phyloP scores from a whole-genome alignment of 768 basidiomycete genomes.

The Lactarius indigo region DNA sequence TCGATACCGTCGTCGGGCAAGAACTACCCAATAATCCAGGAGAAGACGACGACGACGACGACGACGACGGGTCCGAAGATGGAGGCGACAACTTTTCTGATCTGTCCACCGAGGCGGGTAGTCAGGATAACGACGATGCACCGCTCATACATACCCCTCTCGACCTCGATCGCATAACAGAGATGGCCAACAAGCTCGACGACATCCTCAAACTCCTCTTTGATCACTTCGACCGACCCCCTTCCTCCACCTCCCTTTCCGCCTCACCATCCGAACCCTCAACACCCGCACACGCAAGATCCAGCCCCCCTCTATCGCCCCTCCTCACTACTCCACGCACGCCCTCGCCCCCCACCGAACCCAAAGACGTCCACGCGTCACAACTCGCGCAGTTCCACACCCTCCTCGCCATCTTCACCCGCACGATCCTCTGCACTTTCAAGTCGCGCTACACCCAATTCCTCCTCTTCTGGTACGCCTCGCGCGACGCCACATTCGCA shows the following conservation, averaged over 20 bases:
- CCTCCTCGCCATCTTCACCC: conserved; percentile 90
- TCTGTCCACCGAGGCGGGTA: conserved; percentile 66
- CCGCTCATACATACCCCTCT: conserved; percentile 42
- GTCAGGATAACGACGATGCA: conserved; percentile 43
- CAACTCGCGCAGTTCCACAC: conserved; percentile 73
- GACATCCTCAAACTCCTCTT: conserved; percentile 81
- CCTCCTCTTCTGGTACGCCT: conserved; percentile 92
- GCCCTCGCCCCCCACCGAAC: conserved; percentile 26
- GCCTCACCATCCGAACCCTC: conserved; percentile 30
- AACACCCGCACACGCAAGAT: conserved; percentile 33
- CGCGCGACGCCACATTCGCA: conserved; percentile 81
- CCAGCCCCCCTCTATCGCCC: conserved; percentile 26
- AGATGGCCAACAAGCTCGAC: conserved; percentile 92
- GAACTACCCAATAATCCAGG: conserved; percentile 63
- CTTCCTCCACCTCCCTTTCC: conserved; percentile 32
- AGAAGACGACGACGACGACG: conserved; percentile 42
- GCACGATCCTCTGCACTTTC: conserved; percentile 90
- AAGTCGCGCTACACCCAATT: conserved; percentile 98
- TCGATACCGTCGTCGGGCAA: conserved; percentile 79
- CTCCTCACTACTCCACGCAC: conserved; percentile 14
- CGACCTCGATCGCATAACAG: conserved; percentile 66
- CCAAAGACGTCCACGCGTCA: conserved; percentile 34
- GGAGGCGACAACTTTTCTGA: conserved; percentile 57
- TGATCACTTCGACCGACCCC: conserved; percentile 68
- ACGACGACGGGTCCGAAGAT: conserved; percentile 45